Evolutionary conservation across 129 eudicot species (phyloP), one percentile per base, ranked within the genome.

Genomic region (Lactuca sativa): DNA sequence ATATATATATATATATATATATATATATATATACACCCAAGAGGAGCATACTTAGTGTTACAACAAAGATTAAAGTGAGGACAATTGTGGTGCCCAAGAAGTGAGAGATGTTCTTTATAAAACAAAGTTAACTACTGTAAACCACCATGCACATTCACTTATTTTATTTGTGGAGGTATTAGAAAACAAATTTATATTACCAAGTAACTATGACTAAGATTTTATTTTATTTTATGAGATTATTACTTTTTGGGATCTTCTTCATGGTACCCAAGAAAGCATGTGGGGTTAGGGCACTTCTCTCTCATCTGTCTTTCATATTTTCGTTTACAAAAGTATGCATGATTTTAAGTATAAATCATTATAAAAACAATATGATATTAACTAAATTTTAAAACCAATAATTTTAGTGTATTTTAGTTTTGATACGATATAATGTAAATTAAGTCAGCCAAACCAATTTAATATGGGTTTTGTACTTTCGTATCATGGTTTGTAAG

Each of bases 51-150:
- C 72, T 65, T 44, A 44, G 66, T 74, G 72, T 74, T 74, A 31
- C 66, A 74, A 74, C 59, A 74, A 63, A 74, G 64, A 55, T 65
- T 74, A 74, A 74, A 74, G 78, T 56, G 78, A 65, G 66, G 72
- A 74, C 78, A 56, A 74, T 74, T 74, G 73, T 43, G 73, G 78
- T 74, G 78, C 78, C 78, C 78, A 66, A 74, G 32, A 65, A 56
- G 56, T 65, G 66, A 65, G 60, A 74, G 57, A 74, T 74, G 78
- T 65, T 74, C 31, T 74, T 74, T 74, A 43, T 74, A 65, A 74
- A 74, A 65, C 66, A 65, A 74, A 74, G 73, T 65, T 74, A 56
- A 74, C 51, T 74, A 56, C 72, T 74, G 78, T 56, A 66, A 65
- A 74, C 78, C 78, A 74, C 66, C 73, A 65, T 56, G 73, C 78